A percentile compares a stretch with the other conserved stretches of the same genome.
phyloP scores from a whole-genome alignment of 345 rosid genomes.

The Carallia pectinifolia region DNA sequence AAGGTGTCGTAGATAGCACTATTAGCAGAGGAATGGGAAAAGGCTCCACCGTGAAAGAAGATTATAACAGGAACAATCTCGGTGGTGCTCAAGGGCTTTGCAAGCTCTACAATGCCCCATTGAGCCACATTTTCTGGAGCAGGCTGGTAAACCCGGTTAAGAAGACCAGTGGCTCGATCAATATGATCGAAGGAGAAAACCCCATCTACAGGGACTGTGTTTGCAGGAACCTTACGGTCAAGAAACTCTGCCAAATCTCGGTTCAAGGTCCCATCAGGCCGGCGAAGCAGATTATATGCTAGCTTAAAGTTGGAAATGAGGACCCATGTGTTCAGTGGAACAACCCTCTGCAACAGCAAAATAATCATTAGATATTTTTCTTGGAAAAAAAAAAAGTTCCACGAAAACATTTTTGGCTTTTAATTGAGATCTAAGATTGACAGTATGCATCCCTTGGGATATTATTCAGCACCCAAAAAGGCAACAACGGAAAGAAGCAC shows the following conservation, averaged over 20 bases:
- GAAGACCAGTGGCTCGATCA: conserved; percentile 65
- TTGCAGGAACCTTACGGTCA: conserved; percentile 83
- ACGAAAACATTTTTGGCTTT: neutral
- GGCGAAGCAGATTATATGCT: conserved; percentile 86
- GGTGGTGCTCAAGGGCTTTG: conserved; percentile 64
- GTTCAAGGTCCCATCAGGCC: conserved; percentile 88
- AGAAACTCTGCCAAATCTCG: conserved; percentile 91
- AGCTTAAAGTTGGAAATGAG: conserved; percentile 97
- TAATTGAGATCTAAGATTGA: conserved; percentile 8
- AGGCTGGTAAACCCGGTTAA: conserved; percentile 67
- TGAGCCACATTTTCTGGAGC: conserved; percentile 37
- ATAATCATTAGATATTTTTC: neutral
- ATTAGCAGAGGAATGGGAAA: conserved; percentile 93
- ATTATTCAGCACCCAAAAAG: neutral
- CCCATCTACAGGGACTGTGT: conserved; percentile 73
- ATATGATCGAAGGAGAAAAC: conserved; percentile 92
- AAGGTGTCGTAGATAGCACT: conserved; percentile 93
- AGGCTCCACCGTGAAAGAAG: conserved; percentile 98
- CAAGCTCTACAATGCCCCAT: conserved; percentile 53
- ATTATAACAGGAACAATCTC: conserved; percentile 71
- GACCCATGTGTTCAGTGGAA: conserved; percentile 96
- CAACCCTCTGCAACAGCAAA: conserved; percentile 64
- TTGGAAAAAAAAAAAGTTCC: neutral
- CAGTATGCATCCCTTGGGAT: neutral
- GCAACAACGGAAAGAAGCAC: neutral